phyloP scores from a whole-genome alignment of 352 stramenopile genomes.

The Globisporangium cystogenes region DNA sequence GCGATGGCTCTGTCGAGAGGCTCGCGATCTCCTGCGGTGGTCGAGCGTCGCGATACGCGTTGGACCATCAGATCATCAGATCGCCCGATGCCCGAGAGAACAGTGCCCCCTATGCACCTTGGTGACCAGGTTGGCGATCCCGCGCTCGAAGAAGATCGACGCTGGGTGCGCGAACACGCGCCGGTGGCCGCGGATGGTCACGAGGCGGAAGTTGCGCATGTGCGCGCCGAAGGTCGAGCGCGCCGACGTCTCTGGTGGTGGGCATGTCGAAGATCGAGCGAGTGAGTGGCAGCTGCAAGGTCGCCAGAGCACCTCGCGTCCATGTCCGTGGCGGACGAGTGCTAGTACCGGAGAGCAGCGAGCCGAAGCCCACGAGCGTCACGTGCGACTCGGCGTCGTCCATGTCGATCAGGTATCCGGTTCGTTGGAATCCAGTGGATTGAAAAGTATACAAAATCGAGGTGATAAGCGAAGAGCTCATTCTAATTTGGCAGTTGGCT shows the following conservation, averaged over 20 bases:
- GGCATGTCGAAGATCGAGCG: too few species aligned
- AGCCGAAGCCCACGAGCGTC: constrained; percentile 90
- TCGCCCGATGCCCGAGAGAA: too few species aligned
- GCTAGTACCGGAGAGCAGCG: constrained; percentile 68
- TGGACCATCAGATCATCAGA: too few species aligned
- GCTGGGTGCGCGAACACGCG: constrained; percentile 90
- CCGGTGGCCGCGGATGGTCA: constrained; percentile 74
- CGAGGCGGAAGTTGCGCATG: constrained; percentile 87
- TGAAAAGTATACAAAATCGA: background rate
- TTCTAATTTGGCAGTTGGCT: too few species aligned
- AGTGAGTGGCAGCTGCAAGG: background rate
- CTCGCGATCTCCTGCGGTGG: constrained; percentile 81
- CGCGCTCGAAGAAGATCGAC: constrained; percentile 91
- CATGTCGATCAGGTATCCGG: too few species aligned
- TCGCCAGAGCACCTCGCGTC: too few species aligned
- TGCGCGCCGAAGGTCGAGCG: constrained; percentile 84
- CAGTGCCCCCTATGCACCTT: constrained; percentile 25
- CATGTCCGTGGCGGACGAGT: too few species aligned
- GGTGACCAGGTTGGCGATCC: constrained; percentile 85
- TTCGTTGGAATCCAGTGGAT: too few species aligned
- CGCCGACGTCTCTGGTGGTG: constrained; percentile 69
- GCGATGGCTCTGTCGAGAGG: constrained; percentile 62
- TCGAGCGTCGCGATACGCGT: background rate
- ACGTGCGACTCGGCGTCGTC: constrained; percentile 20
- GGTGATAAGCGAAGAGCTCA: too few species aligned